phyloP scores from a whole-genome alignment of 148 eudicot genomes.

The Pouteria glomerata region DNA sequence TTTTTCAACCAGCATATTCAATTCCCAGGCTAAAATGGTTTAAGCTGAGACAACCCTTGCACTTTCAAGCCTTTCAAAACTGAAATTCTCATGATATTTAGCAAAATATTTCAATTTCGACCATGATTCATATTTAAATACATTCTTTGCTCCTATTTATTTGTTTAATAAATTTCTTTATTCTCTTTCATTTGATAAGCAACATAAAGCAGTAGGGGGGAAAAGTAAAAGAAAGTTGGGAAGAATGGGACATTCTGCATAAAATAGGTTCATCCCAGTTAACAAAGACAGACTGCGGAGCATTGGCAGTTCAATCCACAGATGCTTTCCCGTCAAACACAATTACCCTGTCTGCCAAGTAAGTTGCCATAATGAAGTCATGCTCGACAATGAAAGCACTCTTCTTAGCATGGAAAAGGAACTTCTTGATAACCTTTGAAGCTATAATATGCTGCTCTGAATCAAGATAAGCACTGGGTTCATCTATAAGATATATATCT shows the following conservation, averaged over 20 bases:
- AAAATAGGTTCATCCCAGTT: conserved; percentile 77
- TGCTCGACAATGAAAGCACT: conserved; percentile 85
- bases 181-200: neutral
- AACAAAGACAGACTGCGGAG: conserved; percentile 82
- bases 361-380: conserved; percentile 87
- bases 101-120: no score
- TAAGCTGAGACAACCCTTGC: no score
- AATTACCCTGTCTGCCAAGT: conserved; percentile 75
- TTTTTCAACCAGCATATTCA: no score
- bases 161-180: no score
- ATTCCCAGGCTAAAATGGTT: no score
- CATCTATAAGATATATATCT: conserved; percentile 77
- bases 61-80: no score
- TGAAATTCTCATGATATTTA: no score
- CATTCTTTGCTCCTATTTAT: no score
- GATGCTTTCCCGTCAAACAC: conserved; percentile 75
- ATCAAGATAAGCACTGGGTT: conserved; percentile 88
- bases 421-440: conserved; percentile 77
- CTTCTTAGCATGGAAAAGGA: conserved; percentile 75
- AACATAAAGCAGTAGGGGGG: no score
- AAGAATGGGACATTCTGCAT: conserved; percentile 42
- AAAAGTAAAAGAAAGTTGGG: neutral
- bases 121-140: no score
- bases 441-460: conserved; percentile 91
- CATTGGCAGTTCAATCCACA: conserved; percentile 64